Conservation (phyloP, 257 asterid genomes). For the Capsicum chinense region DNA sequence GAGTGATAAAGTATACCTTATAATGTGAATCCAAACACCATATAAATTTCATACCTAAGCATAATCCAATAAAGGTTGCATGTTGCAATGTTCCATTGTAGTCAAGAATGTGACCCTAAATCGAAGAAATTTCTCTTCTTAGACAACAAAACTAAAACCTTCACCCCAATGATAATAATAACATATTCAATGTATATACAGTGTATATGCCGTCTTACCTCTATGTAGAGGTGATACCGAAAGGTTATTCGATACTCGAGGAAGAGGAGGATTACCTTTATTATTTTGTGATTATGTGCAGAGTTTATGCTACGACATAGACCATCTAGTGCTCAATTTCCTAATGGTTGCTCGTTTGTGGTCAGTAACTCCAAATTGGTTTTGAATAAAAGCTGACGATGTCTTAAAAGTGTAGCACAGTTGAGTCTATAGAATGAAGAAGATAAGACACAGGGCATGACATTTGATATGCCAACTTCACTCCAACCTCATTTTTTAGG, state of each 20-base stretch:
- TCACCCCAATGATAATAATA: too few relatives aligned
- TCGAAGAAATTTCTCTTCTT: not conserved
- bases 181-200: too few relatives aligned
- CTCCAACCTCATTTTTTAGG: not conserved
- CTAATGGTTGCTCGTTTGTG: not conserved
- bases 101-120: constrained; percentile 93
- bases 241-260: too few relatives aligned
- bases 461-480: not conserved
- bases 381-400: not conserved
- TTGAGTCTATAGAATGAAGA: not conserved
- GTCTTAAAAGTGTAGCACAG: not conserved
- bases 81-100: constrained; percentile 94
- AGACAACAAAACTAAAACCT: constrained; percentile 22
- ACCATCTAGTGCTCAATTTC: not conserved
- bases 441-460: not conserved
- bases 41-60: constrained; percentile 94
- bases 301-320: not conserved
- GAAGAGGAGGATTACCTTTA: not conserved
- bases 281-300: not conserved
- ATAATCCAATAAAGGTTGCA: constrained; percentile 88
- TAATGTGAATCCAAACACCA: constrained; percentile 78
- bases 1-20: constrained; percentile 54
- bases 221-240: too few relatives aligned
- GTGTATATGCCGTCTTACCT: too few relatives aligned
- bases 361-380: not conserved